phyloP scores from a whole-genome alignment of 164 flowering plant species.

The Aristolochia fimbriata region DNA sequence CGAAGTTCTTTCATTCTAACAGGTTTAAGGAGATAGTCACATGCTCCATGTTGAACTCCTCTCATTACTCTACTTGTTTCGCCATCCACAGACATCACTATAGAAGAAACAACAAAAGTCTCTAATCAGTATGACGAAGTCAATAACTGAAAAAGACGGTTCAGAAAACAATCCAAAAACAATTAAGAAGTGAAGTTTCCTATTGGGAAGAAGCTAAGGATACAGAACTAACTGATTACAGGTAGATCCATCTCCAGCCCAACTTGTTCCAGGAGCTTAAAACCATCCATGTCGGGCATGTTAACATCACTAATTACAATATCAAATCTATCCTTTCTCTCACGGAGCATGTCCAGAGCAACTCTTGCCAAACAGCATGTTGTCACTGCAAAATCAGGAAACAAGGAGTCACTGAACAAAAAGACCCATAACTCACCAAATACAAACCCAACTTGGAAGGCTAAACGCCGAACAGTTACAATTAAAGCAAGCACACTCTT shows the following conservation, averaged over 20 bases:
- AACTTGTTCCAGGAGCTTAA: constrained; percentile 88
- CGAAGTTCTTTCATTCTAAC: constrained; percentile 93
- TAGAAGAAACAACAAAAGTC: constrained; percentile 6
- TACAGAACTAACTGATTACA: constrained; percentile 66
- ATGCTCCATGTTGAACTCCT: constrained; percentile 98
- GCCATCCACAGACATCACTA: constrained; percentile 99
- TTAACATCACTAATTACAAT: constrained; percentile 96
- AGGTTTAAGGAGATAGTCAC: constrained; percentile 95
- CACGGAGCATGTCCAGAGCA: constrained; percentile 74
- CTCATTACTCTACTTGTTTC: constrained; percentile 97
- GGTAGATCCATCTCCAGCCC: constrained; percentile 99
- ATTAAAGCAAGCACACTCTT: too few species aligned
- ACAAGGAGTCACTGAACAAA: too few species aligned
- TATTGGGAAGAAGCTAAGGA: neutral
- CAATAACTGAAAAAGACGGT: neutral
- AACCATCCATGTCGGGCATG: constrained; percentile 99
- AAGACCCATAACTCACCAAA: too few species aligned
- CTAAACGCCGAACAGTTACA: too few species aligned
- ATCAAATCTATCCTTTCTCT: constrained; percentile 77
- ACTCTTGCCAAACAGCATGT: constrained; percentile 79
- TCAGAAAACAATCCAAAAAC: constrained; percentile 1
- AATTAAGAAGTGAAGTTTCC: neutral
- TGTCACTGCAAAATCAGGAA: constrained; percentile 52
- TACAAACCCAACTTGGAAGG: too few species aligned
- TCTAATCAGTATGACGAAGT: constrained; percentile 1